Evolutionary conservation across 208 protist species (phyloP).

Genomic region (Leishmania turanica): DNA sequence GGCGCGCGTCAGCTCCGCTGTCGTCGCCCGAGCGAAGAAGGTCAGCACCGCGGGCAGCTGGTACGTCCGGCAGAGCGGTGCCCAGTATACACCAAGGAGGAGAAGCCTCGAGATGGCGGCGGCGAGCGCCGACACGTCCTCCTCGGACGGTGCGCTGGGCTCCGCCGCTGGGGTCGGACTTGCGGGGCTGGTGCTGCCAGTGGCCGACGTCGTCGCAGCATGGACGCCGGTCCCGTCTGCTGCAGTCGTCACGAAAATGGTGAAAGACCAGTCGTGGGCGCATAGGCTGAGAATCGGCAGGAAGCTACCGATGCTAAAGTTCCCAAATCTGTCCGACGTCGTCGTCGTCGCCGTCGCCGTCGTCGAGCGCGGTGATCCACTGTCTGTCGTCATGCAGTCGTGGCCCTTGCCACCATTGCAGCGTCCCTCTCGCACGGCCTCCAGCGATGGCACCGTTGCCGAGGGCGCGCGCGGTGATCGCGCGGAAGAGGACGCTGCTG

Average conservation of each 20-base stretch:
- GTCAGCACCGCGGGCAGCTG: conserved; percentile 17
- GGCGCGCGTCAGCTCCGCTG: background rate
- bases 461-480: background rate
- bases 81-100: conserved; percentile 22
- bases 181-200: background rate
- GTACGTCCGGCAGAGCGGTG: conserved; percentile 23
- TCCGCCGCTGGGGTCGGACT: background rate
- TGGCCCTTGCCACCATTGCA: background rate
- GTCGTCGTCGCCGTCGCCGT: background rate
- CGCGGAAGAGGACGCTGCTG: background rate
- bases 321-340: background rate
- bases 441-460: background rate
- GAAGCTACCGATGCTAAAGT: conserved; percentile 15
- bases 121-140: conserved; percentile 2
- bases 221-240: background rate
- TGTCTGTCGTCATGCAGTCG: background rate
- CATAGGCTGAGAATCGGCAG: conserved; percentile 14
- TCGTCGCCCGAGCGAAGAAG: background rate
- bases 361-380: background rate
- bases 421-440: background rate
- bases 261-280: conserved; percentile 15
- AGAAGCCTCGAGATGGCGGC: conserved; percentile 6
- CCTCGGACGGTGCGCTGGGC: background rate
- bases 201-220: background rate
- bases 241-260: conserved; percentile 5